A percentile compares a stretch with the other conserved stretches of the same genome.
Evolutionary conservation across 2,329 filamentous ascomycete genomes (phyloP).

Genomic region (Rhinocladiella similis): DNA sequence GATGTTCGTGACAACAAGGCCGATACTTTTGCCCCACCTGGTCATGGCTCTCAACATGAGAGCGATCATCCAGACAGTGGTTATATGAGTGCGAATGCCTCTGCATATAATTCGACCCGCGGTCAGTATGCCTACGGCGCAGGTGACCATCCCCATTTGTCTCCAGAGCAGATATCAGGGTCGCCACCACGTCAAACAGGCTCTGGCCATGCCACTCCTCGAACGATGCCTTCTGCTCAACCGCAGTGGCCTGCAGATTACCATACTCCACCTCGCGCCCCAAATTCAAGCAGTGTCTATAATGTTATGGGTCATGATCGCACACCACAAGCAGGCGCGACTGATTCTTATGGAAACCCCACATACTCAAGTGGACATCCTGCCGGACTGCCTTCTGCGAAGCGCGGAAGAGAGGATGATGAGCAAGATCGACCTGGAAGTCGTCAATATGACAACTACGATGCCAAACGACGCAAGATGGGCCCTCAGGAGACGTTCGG

Average conservation of each 20-base stretch:
- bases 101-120: slow-evolving; percentile 70
- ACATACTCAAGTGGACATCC: slow-evolving; percentile 72
- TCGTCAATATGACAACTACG: slow-evolving; percentile 58
- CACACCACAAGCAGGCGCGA: slow-evolving; percentile 64
- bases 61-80: slow-evolving; percentile 72
- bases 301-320: slow-evolving; percentile 84
- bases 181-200: slow-evolving; percentile 77
- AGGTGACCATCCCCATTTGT: slow-evolving; percentile 73
- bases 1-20: slow-evolving; percentile 70
- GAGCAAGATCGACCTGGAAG: slow-evolving; percentile 66
- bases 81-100: slow-evolving; percentile 80
- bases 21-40: slow-evolving; percentile 59
- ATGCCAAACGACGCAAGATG: slow-evolving; percentile 77
- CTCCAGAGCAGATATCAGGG: slow-evolving; percentile 73
- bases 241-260: slow-evolving; percentile 73
- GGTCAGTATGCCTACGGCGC: slow-evolving; percentile 74
- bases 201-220: slow-evolving; percentile 81
- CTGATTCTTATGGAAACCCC: slow-evolving; percentile 71
- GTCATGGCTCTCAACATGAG: slow-evolving; percentile 60
- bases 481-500: slow-evolving; percentile 56
- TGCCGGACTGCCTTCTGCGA: slow-evolving; percentile 58
- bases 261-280: slow-evolving; percentile 72
- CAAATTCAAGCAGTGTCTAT: slow-evolving; percentile 77
- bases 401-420: slow-evolving; percentile 66
- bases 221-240: slow-evolving; percentile 71